phyloP scores from a whole-genome alignment of 495 filamentous ascomycete species.

The Aspergillus egyptiacus region DNA sequence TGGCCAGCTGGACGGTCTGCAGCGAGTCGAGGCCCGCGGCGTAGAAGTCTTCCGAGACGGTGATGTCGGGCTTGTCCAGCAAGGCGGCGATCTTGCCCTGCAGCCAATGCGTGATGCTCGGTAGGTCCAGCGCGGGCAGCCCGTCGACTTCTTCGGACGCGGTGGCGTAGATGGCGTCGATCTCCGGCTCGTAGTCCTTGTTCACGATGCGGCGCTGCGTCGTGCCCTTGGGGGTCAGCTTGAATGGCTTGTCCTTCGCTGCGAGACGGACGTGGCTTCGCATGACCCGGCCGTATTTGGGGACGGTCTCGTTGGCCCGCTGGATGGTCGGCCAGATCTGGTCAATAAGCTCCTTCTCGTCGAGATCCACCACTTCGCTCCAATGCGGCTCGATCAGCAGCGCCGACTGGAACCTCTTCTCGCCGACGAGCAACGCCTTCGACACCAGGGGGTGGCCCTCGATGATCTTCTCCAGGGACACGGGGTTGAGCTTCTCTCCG shows the following conservation, averaged over 20 bases:
- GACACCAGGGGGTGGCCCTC: constrained; percentile 39
- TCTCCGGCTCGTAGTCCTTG: constrained; percentile 9
- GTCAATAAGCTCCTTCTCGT: constrained; percentile 13
- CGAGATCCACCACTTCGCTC: not conserved
- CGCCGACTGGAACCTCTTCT: constrained; percentile 19
- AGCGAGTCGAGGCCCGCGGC: constrained; percentile 13
- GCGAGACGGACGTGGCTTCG: constrained; percentile 16
- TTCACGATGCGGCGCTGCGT: constrained; percentile 31
- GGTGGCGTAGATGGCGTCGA: constrained; percentile 7
- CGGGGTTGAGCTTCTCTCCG: constrained; percentile 56
- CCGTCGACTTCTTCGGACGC: not conserved
- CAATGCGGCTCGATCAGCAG: constrained; percentile 20
- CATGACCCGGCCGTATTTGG: constrained; percentile 20
- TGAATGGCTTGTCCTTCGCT: constrained; percentile 3
- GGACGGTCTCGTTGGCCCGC: constrained; percentile 9
- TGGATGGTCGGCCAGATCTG: constrained; percentile 13
- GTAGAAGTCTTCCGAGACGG: constrained; percentile 10
- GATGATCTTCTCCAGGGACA: constrained; percentile 45
- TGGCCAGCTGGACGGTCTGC: constrained; percentile 11
- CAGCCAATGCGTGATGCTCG: constrained; percentile 1
- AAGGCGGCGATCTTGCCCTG: constrained; percentile 22
- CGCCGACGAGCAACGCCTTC: constrained; percentile 48
- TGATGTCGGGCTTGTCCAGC: constrained; percentile 17
- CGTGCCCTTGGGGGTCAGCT: constrained; percentile 38
- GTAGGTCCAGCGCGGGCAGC: constrained; percentile 2